Base-by-base conservation (phyloP, 2,329 filamentous ascomycete genomes). In the Fusarium scirpi region DNA sequence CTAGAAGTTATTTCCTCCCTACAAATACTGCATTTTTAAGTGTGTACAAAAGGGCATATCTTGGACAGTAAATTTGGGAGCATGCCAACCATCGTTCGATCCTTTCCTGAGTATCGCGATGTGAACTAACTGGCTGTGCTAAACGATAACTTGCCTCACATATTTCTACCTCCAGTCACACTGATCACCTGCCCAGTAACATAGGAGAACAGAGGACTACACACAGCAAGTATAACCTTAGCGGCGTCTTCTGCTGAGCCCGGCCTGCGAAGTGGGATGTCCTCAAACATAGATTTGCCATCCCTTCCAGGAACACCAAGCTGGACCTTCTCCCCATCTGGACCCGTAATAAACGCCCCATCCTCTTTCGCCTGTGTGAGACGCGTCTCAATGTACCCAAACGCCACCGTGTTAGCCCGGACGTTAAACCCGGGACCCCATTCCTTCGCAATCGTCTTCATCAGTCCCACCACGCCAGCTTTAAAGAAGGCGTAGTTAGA, bases 391-490 rank as follows among this genome's bases (percentile, higher is more conserved):
- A 56, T 56, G 2, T 56, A 56, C 29, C 53, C 53, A 47, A 56
- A 56, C 6, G 53, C 41, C 22, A 46, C 53, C 1, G 29, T 56
- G 5, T 56, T 56, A 12, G 53, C 53, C 24, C 53, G 18, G 3
- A 56, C 53, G 5, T 56, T 47, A 4, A 46, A 56, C 9, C 18
- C 22, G 5, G 67, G 58, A 5, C 58, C 92, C 92, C 93, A 95
- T 84, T 95, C 89, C 81, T 94, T 94, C 2, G 92, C 92, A 76
- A 96, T 29, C 1, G 54, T 57, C n/a, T 57, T 57, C 24, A 40
- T 49, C 12, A 41, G 25, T 15, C 54, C 54, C 9, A n/a, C 13
- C 3, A 57, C 24, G 7, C 44, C 44, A 5, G 54, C 32, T 49
- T 49, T 41, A 12, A 38, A 38, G 32, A 43, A 47, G 2, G 54